Evolutionary conservation across 2,329 filamentous ascomycete species (phyloP).

Genomic region (Ophiostoma himal-ulmi): DNA sequence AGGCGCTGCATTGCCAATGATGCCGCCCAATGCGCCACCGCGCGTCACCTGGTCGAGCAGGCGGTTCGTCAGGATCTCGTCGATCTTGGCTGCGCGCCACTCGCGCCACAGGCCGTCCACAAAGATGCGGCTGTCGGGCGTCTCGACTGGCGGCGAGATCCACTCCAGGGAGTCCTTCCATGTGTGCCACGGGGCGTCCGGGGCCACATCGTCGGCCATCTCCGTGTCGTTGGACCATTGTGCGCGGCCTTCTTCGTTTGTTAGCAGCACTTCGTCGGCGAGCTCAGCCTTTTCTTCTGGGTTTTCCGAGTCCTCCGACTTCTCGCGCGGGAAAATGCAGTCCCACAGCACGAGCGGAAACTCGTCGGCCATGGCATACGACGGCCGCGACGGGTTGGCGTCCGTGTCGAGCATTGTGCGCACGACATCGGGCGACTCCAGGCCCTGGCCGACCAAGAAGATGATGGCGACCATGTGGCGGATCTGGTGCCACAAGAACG

Average conservation of each 20-base stretch:
- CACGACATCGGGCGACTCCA: slow-evolving; percentile 70
- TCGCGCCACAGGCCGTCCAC: slow-evolving; percentile 72
- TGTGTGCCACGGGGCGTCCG: slow-evolving; percentile 13
- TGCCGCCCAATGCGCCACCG: slow-evolving; percentile 13
- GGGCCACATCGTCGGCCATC: background rate
- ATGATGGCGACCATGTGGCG: slow-evolving; percentile 86
- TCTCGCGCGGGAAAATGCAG: slow-evolving; percentile 68
- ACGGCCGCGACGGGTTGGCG: slow-evolving; percentile 68
- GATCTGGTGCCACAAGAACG: slow-evolving; percentile 98
- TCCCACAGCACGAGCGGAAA: slow-evolving; percentile 92
- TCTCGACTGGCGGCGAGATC: slow-evolving; percentile 69
- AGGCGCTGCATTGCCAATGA: slow-evolving; percentile 42
- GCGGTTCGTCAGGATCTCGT: slow-evolving; percentile 74
- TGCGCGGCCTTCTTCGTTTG: slow-evolving; percentile 18
- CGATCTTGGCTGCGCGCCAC: slow-evolving; percentile 82
- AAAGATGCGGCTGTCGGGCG: slow-evolving; percentile 50
- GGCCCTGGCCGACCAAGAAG: slow-evolving; percentile 86
- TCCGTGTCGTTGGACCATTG: slow-evolving; percentile 25
- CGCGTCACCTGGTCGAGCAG: slow-evolving; percentile 58
- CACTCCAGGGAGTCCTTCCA: slow-evolving; percentile 63
- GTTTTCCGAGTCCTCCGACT: slow-evolving; percentile 24
- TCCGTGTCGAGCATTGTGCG: slow-evolving; percentile 66
- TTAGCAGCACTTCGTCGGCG: background rate
- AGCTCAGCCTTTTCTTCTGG: slow-evolving; percentile 13
- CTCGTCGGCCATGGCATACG: slow-evolving; percentile 87